Evolutionary conservation across 441 rosid genomes (phyloP).

Genomic region (Adansonia grandidieri): DNA sequence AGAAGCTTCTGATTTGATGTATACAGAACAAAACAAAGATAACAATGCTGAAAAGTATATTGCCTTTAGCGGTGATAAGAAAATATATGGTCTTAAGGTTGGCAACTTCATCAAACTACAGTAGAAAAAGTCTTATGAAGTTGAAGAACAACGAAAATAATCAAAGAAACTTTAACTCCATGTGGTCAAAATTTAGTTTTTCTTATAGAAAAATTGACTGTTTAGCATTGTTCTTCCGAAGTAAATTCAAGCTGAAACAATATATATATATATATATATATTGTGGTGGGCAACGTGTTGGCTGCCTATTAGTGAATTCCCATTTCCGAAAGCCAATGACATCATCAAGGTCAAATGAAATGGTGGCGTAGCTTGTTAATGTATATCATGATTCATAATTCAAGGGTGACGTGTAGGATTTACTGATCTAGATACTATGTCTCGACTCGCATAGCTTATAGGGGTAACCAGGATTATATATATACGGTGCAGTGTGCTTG

Average conservation of each 20-base stretch:
- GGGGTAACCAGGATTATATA: not conserved
- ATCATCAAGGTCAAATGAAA: not conserved
- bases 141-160: not conserved
- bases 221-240: not conserved
- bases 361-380: not conserved
- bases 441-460: slow-evolving; percentile 28
- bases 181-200: not conserved
- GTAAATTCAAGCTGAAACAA: not conserved
- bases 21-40: not conserved
- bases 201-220: not conserved
- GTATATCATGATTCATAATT: not conserved
- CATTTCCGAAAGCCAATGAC: not conserved
- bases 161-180: not conserved
- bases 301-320: not conserved
- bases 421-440: not conserved
- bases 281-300: slow-evolving; percentile 5
- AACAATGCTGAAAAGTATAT: not conserved
- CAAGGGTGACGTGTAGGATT: slow-evolving; percentile 33
- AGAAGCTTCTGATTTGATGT: slow-evolving; percentile 6
- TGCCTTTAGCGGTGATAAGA: not conserved
- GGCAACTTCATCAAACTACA: not conserved
- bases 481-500: not conserved
- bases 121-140: not conserved
- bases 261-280: too few species aligned
- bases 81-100: too few species aligned